Base-by-base conservation (phyloP, 345 rosid species). In the Passiflora organensis region DNA sequence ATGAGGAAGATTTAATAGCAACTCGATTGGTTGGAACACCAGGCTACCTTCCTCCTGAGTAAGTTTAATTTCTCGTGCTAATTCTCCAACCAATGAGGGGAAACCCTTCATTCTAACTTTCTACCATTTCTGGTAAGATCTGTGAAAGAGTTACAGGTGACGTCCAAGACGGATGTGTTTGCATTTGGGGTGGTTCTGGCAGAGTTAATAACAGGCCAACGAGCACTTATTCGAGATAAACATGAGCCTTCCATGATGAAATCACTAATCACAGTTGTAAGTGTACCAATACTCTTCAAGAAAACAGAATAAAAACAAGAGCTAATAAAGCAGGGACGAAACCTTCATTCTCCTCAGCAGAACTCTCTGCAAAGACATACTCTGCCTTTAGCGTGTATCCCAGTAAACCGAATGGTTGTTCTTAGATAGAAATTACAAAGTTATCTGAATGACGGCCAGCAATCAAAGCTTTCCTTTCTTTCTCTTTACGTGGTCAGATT, bases 41-140 rank as follows among this genome's bases (percentile, higher is more conserved):
- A 6, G 87, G 87, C 60, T 84, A 84, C 55, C 83, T 81, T 42
- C 82, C 87, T 20, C 87, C 87, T 0, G 85, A 84, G 87, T 84
- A 70, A 61, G 67, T 62, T 14, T 23, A 17, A 16, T 14, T 22
- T 25, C 28, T 18, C 13, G 23, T 48, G 6, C 12, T 25, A 15
- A n/a, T 32, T 24, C 16, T 14, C n/a, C n/a, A n/a, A n/a, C n/a
- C n/a, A n/a, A n/a, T n/a, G n/a, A n/a, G n/a, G n/a, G n/a, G n/a
- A n/a, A n/a, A n/a, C n/a, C n/a, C n/a, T n/a, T n/a, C n/a, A n/a
- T n/a, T 32, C 37, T 32, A 10, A 24, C 38, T 13, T 25, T 18
- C 39, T 44, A 11, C 43, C n/a, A 13, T 45, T 65, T 46, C 41
- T 19, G 63, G 65, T 25, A 67, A 84, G 87, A 69, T 81, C 87